phyloP scores from a whole-genome alignment of 768 basidiomycete species.

The Lactarius quietus region DNA sequence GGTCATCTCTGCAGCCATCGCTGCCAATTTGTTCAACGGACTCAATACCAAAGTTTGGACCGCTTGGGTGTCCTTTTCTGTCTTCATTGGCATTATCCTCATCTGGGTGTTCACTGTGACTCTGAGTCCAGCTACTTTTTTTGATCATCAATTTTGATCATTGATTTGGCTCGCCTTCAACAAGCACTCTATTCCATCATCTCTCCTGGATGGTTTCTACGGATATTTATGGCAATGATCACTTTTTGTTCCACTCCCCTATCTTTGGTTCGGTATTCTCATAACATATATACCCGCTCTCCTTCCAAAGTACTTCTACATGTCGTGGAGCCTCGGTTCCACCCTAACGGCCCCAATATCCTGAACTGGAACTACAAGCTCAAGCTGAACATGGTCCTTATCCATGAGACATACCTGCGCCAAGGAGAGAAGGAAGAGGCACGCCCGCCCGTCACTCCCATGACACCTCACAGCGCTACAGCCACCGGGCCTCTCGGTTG shows the following conservation, averaged over 20 bases:
- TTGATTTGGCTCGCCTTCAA: neutral
- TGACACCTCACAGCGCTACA: slow-evolving; percentile 17
- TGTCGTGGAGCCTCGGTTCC: slow-evolving; percentile 68
- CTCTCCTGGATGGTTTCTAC: slow-evolving; percentile 76
- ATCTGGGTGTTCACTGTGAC: slow-evolving; percentile 80
- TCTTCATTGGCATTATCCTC: slow-evolving; percentile 79
- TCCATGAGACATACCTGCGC: slow-evolving; percentile 34
- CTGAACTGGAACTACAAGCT: slow-evolving; percentile 70
- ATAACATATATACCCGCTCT: slow-evolving; percentile 71
- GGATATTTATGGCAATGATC: slow-evolving; percentile 68
- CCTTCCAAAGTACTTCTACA: slow-evolving; percentile 78
- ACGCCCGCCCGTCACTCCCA: slow-evolving; percentile 27
- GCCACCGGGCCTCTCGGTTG: slow-evolving; percentile 26
- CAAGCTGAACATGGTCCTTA: slow-evolving; percentile 61
- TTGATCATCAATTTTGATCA: neutral
- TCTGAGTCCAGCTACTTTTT: slow-evolving; percentile 30
- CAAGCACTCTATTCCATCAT: slow-evolving; percentile 85
- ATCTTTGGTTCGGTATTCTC: slow-evolving; percentile 82
- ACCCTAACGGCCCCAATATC: slow-evolving; percentile 78
- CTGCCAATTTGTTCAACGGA: slow-evolving; percentile 84
- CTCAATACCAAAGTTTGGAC: slow-evolving; percentile 90
- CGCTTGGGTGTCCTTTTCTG: slow-evolving; percentile 84
- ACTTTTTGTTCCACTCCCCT: slow-evolving; percentile 76
- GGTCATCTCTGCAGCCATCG: slow-evolving; percentile 76
- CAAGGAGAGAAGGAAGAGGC: slow-evolving; percentile 38